phyloP scores from a whole-genome alignment of 2,329 filamentous ascomycete species.

The Chaetomium strumarium region DNA sequence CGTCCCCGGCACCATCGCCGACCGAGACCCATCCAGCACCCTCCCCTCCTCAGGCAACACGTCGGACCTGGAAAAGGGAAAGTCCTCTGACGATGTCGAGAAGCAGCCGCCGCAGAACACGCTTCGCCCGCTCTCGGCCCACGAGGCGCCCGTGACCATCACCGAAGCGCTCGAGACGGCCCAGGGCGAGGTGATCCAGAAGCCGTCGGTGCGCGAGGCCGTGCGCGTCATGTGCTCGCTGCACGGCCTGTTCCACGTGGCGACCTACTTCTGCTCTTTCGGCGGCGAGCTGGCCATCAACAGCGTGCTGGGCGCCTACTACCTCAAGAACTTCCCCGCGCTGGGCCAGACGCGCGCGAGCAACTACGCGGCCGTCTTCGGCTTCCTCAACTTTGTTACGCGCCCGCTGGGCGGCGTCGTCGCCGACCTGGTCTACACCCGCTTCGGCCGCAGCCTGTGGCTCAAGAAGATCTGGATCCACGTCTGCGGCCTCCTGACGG shows the following conservation, averaged over 20 bases:
- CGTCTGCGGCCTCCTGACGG: conserved; percentile 54
- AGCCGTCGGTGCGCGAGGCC: conserved; percentile 49
- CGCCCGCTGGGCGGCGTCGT: conserved; percentile 60
- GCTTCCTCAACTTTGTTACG: conserved; percentile 64
- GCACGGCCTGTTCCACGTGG: conserved; percentile 50
- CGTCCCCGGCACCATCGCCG: conserved; percentile 45
- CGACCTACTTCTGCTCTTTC: conserved; percentile 58
- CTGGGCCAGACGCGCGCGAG: conserved; percentile 51
- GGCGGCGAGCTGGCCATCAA: conserved; percentile 59
- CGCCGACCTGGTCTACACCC: conserved; percentile 45
- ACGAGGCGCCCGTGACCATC: no score
- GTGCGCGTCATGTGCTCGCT: conserved; percentile 42
- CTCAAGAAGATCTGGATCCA: conserved; percentile 54
- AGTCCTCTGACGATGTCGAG: no score
- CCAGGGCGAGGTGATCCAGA: conserved; percentile 42
- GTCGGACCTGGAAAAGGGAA: no score
- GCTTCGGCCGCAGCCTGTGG: conserved; percentile 30
- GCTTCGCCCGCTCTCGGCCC: no score
- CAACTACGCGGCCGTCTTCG: conserved; percentile 66
- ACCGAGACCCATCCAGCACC: conserved; percentile 24
- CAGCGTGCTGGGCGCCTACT: conserved; percentile 53
- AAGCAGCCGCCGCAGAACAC: no score
- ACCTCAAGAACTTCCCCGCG: conserved; percentile 53
- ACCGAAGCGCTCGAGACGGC: conserved; percentile 30
- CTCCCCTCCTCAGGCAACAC: conserved; percentile 26